Evolutionary conservation across 75 land plant genomes (phyloP).

Genomic region (Selaginella tamariscina): DNA sequence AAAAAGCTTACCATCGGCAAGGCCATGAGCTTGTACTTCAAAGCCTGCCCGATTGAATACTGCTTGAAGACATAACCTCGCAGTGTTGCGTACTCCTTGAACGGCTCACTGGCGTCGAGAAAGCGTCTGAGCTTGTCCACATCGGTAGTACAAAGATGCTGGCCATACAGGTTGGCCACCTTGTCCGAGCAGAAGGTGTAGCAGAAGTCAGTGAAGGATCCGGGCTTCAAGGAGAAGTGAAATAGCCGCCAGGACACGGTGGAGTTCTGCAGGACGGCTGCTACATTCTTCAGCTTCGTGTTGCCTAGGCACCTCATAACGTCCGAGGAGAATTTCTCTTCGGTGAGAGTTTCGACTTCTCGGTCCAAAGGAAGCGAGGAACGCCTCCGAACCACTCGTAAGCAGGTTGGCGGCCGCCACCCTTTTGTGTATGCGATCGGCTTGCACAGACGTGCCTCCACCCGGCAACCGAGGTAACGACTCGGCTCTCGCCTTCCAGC

Average conservation of each 20-base stretch:
- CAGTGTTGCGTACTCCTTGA: not conserved
- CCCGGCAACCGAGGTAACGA: not conserved
- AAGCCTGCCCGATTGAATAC: not conserved
- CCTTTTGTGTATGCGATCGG: not conserved
- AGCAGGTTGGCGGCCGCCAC: not conserved
- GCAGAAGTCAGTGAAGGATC: not conserved
- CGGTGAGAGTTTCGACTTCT: not conserved
- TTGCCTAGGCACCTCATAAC: not conserved
- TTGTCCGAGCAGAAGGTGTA: not conserved
- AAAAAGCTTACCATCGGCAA: not conserved
- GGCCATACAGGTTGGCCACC: not conserved
- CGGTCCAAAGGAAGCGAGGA: not conserved
- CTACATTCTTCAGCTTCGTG: not conserved
- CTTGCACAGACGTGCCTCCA: not conserved
- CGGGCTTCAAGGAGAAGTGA: not conserved
- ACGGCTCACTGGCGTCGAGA: not conserved
- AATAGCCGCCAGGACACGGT: no score
- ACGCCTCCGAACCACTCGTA: not conserved
- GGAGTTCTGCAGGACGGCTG: not conserved
- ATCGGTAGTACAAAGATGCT: not conserved
- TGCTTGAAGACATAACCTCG: not conserved
- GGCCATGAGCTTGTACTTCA: not conserved
- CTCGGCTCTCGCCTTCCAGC: not conserved
- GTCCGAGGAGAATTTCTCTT: not conserved
- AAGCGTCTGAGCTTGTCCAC: not conserved